Evolutionary conservation across 2,329 filamentous ascomycete genomes (phyloP), one percentile per base, ranked within the genome.

Genomic region (Chrysoporthe austroafricana): DNA sequence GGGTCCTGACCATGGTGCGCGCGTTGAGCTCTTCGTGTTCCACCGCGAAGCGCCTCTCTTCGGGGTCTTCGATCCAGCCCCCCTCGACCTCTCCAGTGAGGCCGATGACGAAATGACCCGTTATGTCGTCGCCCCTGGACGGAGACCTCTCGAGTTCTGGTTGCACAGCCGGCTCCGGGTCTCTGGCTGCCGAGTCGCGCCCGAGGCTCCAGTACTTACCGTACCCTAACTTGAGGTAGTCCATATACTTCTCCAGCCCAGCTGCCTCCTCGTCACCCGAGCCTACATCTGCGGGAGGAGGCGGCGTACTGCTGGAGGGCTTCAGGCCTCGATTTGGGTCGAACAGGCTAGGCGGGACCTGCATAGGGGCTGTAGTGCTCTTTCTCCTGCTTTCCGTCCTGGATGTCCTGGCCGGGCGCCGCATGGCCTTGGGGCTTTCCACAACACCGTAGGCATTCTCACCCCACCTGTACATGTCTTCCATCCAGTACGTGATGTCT

Each of bases 391-490:
- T 43, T 32, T 64, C 64, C 59, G 36, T 26, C 4, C 11, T 62
- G 67, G 60, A 26, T 34, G 71, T 76, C 74, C 77, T 85, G 71
- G 76, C 79, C 54, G 80, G 78, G 60, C 84, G 83, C 43, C 91
- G 86, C 68, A 85, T 84, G 1, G 91, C 90, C 1, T 86, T 87
- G 16, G 93, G 91, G 71, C 93, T 94, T 46, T 96, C 91, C 64
- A 87, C 86, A 7, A 97, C 87, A 4, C 94, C 95, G 76, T 97
- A 98, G 2, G 95, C 90, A 74, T 91, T 86, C 63, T 92, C 89
- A 2, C 94, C 95, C 83, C 93, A 93, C 42, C 85, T 89, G 77
- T 96, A 97, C 2, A 97, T 84, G 74, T 92, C 91, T 77, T 96
- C 92, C 84, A 96, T 90, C 95, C 95, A 98, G 66, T 91, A 87